Conservation (phyloP, 768 basidiomycete genomes). For the Cyclocybe cylindracea region DNA sequence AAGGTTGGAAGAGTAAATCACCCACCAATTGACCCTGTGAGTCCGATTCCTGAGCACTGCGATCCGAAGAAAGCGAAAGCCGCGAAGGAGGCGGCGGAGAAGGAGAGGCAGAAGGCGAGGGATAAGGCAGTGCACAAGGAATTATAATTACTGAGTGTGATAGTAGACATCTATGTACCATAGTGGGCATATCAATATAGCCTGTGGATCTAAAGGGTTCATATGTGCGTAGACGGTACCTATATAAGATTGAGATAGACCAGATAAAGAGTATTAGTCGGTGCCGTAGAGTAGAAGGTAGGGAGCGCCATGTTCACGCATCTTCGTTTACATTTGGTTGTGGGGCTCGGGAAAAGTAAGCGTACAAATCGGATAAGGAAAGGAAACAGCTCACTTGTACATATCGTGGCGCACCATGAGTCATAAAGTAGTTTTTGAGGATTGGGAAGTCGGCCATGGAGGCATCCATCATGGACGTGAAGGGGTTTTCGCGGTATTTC, state of each 20-base stretch:
- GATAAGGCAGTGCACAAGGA: constrained; percentile 21
- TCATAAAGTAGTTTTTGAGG: constrained; percentile 76
- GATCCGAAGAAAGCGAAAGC: constrained; percentile 58
- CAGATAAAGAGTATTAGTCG: too few relatives aligned
- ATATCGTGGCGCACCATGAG: constrained; percentile 57
- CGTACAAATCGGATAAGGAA: too few relatives aligned
- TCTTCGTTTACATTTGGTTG: too few relatives aligned
- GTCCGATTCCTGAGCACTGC: constrained; percentile 76
- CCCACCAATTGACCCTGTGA: constrained; percentile 72
- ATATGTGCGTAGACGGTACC: background rate
- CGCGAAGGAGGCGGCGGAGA: constrained; percentile 20
- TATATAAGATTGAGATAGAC: background rate
- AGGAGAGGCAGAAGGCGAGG: constrained; percentile 13
- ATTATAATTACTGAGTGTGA: constrained; percentile 8
- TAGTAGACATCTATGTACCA: constrained; percentile 8
- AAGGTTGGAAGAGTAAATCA: constrained; percentile 80
- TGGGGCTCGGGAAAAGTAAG: too few relatives aligned
- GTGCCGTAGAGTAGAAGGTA: too few relatives aligned
- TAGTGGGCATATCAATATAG: background rate
- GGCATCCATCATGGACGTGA: constrained; percentile 63
- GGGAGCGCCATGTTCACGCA: too few relatives aligned
- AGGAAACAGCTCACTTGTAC: constrained; percentile 14
- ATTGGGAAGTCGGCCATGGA: constrained; percentile 87
- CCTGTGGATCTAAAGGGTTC: background rate
- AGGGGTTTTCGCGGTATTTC: constrained; percentile 62